phyloP scores from a whole-genome alignment of 805 yeast genomes.

The Metschnikowia noctiluminum region DNA sequence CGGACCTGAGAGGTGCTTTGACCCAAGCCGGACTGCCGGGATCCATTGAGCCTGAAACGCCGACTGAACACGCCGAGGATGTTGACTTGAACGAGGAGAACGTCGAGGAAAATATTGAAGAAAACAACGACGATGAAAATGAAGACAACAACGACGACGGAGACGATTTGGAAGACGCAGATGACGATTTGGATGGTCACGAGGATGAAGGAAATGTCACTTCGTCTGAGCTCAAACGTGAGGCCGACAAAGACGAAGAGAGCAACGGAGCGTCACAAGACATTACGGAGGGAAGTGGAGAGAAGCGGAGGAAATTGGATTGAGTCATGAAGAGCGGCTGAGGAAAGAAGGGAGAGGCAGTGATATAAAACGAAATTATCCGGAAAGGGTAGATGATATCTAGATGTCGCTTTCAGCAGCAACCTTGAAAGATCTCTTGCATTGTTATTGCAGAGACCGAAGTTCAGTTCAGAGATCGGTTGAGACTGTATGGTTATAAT shows the following conservation, averaged over 20 bases:
- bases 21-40: neutral
- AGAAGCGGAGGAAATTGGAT: neutral
- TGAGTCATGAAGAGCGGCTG: neutral
- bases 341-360: too few relatives aligned
- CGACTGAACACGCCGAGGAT: conserved; percentile 2
- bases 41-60: conserved; percentile 3
- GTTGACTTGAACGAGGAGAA: neutral
- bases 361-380: too few relatives aligned
- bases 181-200: conserved; percentile 1
- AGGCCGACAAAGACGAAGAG: neutral
- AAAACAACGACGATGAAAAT: neutral
- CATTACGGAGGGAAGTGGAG: neutral
- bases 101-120: neutral
- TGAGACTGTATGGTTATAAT: too few relatives aligned
- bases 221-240: neutral
- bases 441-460: too few relatives aligned
- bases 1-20: neutral
- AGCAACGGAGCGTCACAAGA: neutral
- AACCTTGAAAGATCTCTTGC: too few relatives aligned
- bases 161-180: conserved; percentile 3
- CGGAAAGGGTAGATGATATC: too few relatives aligned
- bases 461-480: too few relatives aligned
- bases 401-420: too few relatives aligned
- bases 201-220: neutral
- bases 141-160: conserved; percentile 1